Conservation (phyloP, 1,284 basidiomycete species). For the Megacollybia platyphylla region DNA sequence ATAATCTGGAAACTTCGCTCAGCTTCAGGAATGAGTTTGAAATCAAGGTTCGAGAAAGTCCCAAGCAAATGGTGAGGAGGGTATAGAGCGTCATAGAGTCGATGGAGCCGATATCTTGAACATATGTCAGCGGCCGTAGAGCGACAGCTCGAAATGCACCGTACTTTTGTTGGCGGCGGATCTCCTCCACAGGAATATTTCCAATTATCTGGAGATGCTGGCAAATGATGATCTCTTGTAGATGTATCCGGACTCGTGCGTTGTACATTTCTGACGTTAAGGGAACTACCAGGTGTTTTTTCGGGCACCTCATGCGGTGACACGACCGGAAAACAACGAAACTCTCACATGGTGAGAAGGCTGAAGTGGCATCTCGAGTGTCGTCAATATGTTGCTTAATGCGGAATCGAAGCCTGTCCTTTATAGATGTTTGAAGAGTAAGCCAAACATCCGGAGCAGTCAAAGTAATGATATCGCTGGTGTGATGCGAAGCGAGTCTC, state of each 20-base stretch:
- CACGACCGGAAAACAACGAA: conserved; percentile 21
- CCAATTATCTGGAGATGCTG: conserved; percentile 16
- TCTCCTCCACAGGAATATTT: conserved; percentile 3
- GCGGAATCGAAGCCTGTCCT: conserved; percentile 14
- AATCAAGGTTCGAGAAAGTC: conserved; percentile 17
- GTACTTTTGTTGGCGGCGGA: conserved; percentile 2
- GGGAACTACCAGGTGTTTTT: conserved; percentile 18
- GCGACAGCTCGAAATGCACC: background rate
- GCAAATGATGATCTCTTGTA: conserved; percentile 35
- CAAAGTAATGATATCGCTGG: background rate
- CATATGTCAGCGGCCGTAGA: background rate
- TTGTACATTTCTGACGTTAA: conserved; percentile 20
- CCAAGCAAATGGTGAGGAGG: conserved; percentile 25
- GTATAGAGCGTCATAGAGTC: conserved; percentile 25
- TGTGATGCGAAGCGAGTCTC: too few relatives aligned
- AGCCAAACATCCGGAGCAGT: background rate
- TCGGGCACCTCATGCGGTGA: conserved; percentile 19
- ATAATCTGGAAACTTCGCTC: conserved; percentile 19
- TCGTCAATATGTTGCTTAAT: conserved; percentile 21
- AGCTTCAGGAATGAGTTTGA: conserved; percentile 21
- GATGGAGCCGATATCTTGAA: conserved; percentile 21
- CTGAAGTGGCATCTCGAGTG: conserved; percentile 15
- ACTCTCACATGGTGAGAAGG: conserved; percentile 27
- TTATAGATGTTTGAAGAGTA: conserved; percentile 7
- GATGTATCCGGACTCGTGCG: conserved; percentile 24